Conservation (phyloP, 2,329 filamentous ascomycete species). For the Fusarium denticulatum region DNA sequence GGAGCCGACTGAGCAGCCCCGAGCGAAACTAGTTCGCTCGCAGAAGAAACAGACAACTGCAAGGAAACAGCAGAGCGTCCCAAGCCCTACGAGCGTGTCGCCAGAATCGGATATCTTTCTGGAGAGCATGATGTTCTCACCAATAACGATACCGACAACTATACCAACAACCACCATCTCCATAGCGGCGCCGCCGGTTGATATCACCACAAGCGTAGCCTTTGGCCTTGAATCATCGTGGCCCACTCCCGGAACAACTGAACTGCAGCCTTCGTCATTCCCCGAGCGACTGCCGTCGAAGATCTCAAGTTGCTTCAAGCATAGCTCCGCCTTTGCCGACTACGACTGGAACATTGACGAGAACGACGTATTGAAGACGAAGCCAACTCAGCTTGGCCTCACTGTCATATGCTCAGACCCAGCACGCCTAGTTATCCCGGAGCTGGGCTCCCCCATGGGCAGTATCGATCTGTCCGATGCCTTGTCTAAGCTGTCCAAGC, state of each 20-base stretch:
- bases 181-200: not conserved
- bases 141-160: not conserved
- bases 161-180: not conserved
- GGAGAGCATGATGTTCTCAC: not conserved
- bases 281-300: not conserved
- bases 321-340: not conserved
- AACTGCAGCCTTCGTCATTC: not conserved
- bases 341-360: not conserved
- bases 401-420: not conserved
- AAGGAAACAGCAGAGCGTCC: accelerated
- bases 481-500: not conserved
- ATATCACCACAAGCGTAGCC: not conserved
- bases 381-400: accelerated
- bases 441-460: accelerated
- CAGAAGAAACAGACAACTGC: not conserved
- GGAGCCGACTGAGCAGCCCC: not conserved
- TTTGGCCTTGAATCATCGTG: not conserved
- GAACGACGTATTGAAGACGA: accelerated
- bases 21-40: not conserved
- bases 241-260: accelerated
- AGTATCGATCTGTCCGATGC: not conserved
- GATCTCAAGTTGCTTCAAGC: not conserved
- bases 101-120: not conserved
- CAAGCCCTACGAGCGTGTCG: not conserved
- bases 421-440: accelerated